Percentiles rank a stretch among this genome's conserved stretches.
These are phyloP conservation scores for Ligustrum vulgare DNA, from an alignment of 257 asterid species.

Conservation along the genomic window DNA sequence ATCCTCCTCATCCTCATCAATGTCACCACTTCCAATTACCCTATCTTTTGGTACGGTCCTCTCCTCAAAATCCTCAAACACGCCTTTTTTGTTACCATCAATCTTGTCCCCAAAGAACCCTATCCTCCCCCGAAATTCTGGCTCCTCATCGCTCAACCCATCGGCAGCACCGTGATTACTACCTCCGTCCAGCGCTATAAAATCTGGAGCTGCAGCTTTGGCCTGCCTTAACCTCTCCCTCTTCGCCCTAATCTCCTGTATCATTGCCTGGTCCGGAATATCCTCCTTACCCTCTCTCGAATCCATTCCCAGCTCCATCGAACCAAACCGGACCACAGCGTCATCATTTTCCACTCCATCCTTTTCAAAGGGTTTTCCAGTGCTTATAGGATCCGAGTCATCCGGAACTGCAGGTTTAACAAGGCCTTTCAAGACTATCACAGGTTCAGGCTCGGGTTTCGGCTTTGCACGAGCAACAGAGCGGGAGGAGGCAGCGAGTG, in stretches of 20 bases:
- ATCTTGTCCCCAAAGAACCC: constrained; percentile 79
- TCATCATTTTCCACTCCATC: constrained; percentile 41
- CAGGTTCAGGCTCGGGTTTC: constrained; percentile 53
- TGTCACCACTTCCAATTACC: constrained; percentile 35
- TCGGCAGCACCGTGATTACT: constrained; percentile 96
- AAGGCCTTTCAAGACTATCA: constrained; percentile 71
- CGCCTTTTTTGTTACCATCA: constrained; percentile 70
- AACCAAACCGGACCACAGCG: constrained; percentile 39
- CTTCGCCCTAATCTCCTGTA: constrained; percentile 78
- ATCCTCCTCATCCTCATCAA: constrained; percentile 87
- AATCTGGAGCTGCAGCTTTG: constrained; percentile 81
- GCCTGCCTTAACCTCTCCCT: constrained; percentile 89
- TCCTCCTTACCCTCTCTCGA: constrained; percentile 40
- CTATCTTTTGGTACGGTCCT: constrained; percentile 47
- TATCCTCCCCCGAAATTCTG: constrained; percentile 79
- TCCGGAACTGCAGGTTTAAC: constrained; percentile 49
- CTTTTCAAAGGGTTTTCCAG: constrained; percentile 28
- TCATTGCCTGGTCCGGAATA: constrained; percentile 70
- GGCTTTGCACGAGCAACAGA: constrained; percentile 41
- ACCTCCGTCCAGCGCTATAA: constrained; percentile 83
- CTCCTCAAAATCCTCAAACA: constrained; percentile 81
- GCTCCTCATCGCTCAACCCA: constrained; percentile 98
- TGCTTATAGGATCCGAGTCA: constrained; percentile 29
- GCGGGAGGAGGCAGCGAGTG: constrained; percentile 62
- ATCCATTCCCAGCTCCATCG: constrained; percentile 45